These are phyloP conservation scores for Dactylellina sp. DNA, from an alignment of 2,329 filamentous ascomycete genomes.

Conservation along the genomic window DNA sequence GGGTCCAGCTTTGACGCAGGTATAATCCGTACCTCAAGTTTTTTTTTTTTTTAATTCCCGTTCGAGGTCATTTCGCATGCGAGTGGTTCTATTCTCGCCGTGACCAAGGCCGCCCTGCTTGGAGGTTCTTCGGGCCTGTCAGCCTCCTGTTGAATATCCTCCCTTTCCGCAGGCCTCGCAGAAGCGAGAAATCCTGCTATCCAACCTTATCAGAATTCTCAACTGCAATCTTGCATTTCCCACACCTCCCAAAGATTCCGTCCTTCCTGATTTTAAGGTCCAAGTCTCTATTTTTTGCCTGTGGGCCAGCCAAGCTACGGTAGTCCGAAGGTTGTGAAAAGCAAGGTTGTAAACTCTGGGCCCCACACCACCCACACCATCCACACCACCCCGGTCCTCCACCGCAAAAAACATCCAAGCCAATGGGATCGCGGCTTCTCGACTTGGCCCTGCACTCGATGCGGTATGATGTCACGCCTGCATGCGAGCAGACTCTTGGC, in stretches of 20 bases:
- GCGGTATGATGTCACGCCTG: conserved; percentile 29
- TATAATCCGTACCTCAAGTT: no score
- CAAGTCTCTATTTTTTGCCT: conserved; percentile 22
- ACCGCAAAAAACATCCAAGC: conserved; percentile 49
- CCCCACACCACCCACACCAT: background rate
- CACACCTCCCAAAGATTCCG: conserved; percentile 11
- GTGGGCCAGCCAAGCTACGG: conserved; percentile 5
- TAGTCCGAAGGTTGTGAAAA: conserved; percentile 9
- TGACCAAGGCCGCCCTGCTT: background rate
- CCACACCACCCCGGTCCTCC: conserved; percentile 34
- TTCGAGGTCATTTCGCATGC: conserved; percentile 2
- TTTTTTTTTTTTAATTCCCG: no score
- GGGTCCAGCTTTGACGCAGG: conserved; percentile 20
- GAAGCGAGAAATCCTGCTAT: conserved; percentile 34
- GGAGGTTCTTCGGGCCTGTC: background rate
- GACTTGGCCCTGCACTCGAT: conserved; percentile 14
- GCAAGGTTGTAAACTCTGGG: conserved; percentile 22
- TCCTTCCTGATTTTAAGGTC: conserved; percentile 9
- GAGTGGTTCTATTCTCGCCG: background rate
- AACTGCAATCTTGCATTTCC: conserved; percentile 50
- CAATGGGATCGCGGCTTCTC: conserved; percentile 33
- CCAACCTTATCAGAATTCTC: conserved; percentile 48
- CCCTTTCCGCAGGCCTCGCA: conserved; percentile 19
- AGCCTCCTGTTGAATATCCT: conserved; percentile 20
- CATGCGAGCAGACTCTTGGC: conserved; percentile 20